Conservation (phyloP, 495 filamentous ascomycete species). For the Hypomontagnella submonticulosa region DNA sequence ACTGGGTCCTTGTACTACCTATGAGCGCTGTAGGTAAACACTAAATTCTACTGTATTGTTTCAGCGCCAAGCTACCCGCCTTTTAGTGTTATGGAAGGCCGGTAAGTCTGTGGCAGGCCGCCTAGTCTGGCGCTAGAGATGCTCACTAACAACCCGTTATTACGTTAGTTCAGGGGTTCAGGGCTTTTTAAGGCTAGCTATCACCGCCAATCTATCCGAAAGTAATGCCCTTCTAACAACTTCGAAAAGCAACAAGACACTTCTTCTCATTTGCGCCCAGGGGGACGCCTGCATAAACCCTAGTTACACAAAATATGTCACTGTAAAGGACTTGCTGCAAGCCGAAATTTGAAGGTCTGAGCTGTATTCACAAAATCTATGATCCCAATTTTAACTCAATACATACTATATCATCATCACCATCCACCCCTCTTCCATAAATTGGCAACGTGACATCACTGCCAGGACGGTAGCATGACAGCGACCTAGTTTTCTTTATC, state of each 20-base stretch:
- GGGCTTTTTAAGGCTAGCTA: slow-evolving; percentile 19
- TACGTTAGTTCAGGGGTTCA: slow-evolving; percentile 37
- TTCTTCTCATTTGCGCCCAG: neutral
- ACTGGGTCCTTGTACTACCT: neutral
- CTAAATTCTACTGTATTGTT: slow-evolving; percentile 12
- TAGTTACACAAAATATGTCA: slow-evolving; percentile 27
- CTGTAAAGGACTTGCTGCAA: slow-evolving; percentile 9
- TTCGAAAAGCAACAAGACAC: neutral
- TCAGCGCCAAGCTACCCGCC: slow-evolving; percentile 36
- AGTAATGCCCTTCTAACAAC: neutral
- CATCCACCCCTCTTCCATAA: slow-evolving; percentile 18
- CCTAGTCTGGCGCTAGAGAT: slow-evolving; percentile 28
- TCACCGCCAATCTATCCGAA: slow-evolving; percentile 9
- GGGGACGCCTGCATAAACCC: slow-evolving; percentile 15
- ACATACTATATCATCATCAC: slow-evolving; percentile 5
- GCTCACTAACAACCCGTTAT: slow-evolving; percentile 24
- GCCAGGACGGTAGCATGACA: slow-evolving; percentile 4
- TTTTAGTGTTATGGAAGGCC: slow-evolving; percentile 21
- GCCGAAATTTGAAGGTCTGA: slow-evolving; percentile 33
- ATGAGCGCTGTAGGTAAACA: no score
- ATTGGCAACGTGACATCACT: slow-evolving; percentile 30
- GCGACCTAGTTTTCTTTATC: slow-evolving; percentile 3
- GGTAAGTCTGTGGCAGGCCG: slow-evolving; percentile 16
- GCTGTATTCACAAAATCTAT: slow-evolving; percentile 29
- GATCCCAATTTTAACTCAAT: slow-evolving; percentile 34